Evolutionary conservation across 139 green algal genomes (phyloP), one percentile per base, ranked within the genome.

Genomic region (Pleodorina starrii): DNA sequence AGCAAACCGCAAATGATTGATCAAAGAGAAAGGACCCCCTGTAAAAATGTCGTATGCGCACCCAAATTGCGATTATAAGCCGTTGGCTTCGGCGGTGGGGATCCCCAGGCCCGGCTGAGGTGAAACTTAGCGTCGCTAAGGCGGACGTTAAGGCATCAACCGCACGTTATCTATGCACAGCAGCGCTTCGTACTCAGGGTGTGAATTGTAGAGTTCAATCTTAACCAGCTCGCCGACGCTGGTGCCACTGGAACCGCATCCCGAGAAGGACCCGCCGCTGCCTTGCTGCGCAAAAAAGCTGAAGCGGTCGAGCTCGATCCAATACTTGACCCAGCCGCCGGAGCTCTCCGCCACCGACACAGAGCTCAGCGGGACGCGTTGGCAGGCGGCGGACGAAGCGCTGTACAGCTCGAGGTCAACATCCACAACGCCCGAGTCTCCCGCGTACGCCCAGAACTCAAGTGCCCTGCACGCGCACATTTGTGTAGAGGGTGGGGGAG

Each of bases 261-360:
- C 63, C 32, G 63, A 73, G 32, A 73, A 73, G 19, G 63, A 32
- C 35, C 63, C 63, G 7, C 63, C 29, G 25, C 27, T 23, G 2
- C 11, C 21, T 23, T 73, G 63, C 35, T 19, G 11, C n/a, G n/a
- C n/a, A n/a, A n/a, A n/a, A 19, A 19, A 76, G 35, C 68, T 46
- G 36, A 76, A 76, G 35, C 16, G 35, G 68, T 76, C 25, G 2
- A 76, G 68, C 16, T 44, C 35, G 36, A 76, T 32, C 68, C 68
- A 76, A 32, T 48, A 76, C 68, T 76, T 76, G 68, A 46, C 36
- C 68, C 68, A 76, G 35, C 68, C 68, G 16, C 32, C 36, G 68
- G 12, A 27, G 36, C 35, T 76, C 35, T 76, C 35, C 11, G 68
- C 68, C 16, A 46, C 25, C 32, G 68, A 76, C 16, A 76, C 16